Percentiles rank a stretch among this genome's conserved stretches.
Conservation (phyloP, 2,329 filamentous ascomycete genomes). For the Botrytis tulipae region DNA sequence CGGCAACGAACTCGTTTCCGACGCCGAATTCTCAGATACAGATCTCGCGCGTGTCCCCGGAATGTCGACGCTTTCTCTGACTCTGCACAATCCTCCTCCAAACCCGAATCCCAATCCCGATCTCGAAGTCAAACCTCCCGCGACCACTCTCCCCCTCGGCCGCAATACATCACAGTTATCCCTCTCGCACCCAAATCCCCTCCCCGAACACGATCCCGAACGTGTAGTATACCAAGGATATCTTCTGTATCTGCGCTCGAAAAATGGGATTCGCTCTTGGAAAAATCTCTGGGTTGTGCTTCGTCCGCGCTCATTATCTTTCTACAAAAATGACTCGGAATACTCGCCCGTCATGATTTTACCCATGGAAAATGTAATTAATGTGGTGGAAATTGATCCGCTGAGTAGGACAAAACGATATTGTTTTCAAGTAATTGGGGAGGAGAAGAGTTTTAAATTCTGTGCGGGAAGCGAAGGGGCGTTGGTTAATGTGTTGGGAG, state of each 20-base stretch:
- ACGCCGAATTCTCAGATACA: slow-evolving; percentile 82
- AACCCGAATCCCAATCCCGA: not conserved
- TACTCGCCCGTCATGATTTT: slow-evolving; percentile 84
- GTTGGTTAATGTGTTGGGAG: slow-evolving; percentile 80
- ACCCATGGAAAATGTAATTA: slow-evolving; percentile 74
- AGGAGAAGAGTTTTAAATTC: slow-evolving; percentile 81
- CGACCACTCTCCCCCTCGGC: slow-evolving; percentile 39
- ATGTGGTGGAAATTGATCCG: slow-evolving; percentile 89
- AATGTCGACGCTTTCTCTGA: slow-evolving; percentile 33
- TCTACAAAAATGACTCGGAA: slow-evolving; percentile 92
- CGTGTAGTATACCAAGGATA: slow-evolving; percentile 93
- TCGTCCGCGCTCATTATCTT: slow-evolving; percentile 75
- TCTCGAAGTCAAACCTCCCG: slow-evolving; percentile 37
- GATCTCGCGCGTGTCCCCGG: slow-evolving; percentile 46
- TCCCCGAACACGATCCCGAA: slow-evolving; percentile 65
- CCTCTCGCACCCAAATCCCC: slow-evolving; percentile 42
- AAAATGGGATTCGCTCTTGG: slow-evolving; percentile 85
- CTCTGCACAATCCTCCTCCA: slow-evolving; percentile 31
- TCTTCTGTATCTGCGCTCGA: slow-evolving; percentile 79
- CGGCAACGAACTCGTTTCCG: slow-evolving; percentile 69
- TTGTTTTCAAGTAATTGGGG: slow-evolving; percentile 90
- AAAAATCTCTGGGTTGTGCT: slow-evolving; percentile 93
- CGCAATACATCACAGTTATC: slow-evolving; percentile 65
- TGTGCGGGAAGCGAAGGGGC: slow-evolving; percentile 78
- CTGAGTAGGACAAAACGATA: slow-evolving; percentile 79